Conservation (phyloP, 2,329 filamentous ascomycete genomes). For the Exophiala spinifera region DNA sequence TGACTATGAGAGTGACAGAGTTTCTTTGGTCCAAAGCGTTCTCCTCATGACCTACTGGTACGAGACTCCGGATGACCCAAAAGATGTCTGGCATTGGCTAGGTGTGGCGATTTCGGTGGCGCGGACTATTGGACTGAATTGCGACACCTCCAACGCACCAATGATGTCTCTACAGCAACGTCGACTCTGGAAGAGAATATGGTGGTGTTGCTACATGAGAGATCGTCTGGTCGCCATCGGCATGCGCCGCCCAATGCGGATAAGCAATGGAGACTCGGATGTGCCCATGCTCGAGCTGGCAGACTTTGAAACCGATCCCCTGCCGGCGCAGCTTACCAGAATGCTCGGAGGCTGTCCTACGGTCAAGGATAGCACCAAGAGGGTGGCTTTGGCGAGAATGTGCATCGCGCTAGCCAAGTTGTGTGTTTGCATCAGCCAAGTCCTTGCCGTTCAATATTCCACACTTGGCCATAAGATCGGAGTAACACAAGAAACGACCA, state of each 20-base stretch:
- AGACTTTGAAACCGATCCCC: constrained; percentile 75
- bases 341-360: constrained; percentile 69
- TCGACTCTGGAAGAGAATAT: constrained; percentile 89
- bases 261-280: constrained; percentile 90
- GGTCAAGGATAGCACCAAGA: constrained; percentile 67
- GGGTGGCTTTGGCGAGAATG: constrained; percentile 77
- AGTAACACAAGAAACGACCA: constrained; percentile 68
- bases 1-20: constrained; percentile 87
- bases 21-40: constrained; percentile 82
- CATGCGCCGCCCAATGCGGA: constrained; percentile 87
- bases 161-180: constrained; percentile 68
- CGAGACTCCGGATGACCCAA: constrained; percentile 92
- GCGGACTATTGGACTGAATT: constrained; percentile 88
- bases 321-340: constrained; percentile 65
- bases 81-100: constrained; percentile 99
- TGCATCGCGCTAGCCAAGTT: constrained; percentile 90
- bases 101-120: constrained; percentile 89
- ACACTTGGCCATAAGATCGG: constrained; percentile 78
- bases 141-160: constrained; percentile 73
- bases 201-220: constrained; percentile 97
- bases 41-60: constrained; percentile 97
- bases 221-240: constrained; percentile 89
- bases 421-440: constrained; percentile 83
- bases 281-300: constrained; percentile 81
- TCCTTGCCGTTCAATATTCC: constrained; percentile 87